These are phyloP conservation scores for Warburgia ugandensis DNA, from an alignment of 164 flowering plant species.

Conservation along the genomic window DNA sequence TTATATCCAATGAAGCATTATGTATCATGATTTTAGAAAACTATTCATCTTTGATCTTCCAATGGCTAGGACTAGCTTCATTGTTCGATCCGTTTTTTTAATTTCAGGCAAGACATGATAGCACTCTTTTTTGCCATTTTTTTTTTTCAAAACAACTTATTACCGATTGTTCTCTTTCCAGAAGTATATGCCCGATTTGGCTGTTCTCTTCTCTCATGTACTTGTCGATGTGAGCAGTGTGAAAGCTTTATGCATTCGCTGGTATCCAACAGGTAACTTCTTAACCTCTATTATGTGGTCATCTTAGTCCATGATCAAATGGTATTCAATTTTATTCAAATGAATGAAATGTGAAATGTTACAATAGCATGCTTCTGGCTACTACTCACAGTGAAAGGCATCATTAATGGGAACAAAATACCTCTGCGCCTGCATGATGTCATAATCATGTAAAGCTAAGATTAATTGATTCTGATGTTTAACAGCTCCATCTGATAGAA, in stretches of 20 bases:
- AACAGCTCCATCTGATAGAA: too few relatives aligned
- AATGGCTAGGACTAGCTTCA: background rate
- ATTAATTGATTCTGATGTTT: too few relatives aligned
- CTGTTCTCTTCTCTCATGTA: slow-evolving; percentile 69
- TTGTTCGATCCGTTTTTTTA: too few relatives aligned
- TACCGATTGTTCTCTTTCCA: slow-evolving; percentile 20
- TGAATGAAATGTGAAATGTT: background rate
- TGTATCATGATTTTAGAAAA: too few relatives aligned
- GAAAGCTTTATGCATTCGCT: slow-evolving; percentile 76
- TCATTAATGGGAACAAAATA: too few relatives aligned
- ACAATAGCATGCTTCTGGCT: too few relatives aligned
- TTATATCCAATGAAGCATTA: too few relatives aligned
- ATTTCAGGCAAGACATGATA: too few relatives aligned
- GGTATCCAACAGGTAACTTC: slow-evolving; percentile 75
- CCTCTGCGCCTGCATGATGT: too few relatives aligned
- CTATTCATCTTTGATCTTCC: background rate
- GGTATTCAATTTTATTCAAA: background rate
- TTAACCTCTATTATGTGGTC: background rate
- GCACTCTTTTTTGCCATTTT: background rate
- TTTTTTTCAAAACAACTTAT: background rate
- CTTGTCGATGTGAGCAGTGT: slow-evolving; percentile 92
- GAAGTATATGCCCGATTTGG: slow-evolving; percentile 96
- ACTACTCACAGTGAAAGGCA: too few relatives aligned
- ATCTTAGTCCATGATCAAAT: background rate
- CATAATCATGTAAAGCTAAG: too few relatives aligned